Base-by-base conservation (phyloP, 2,329 filamentous ascomycete species). In the Lithohypha guttulata region DNA sequence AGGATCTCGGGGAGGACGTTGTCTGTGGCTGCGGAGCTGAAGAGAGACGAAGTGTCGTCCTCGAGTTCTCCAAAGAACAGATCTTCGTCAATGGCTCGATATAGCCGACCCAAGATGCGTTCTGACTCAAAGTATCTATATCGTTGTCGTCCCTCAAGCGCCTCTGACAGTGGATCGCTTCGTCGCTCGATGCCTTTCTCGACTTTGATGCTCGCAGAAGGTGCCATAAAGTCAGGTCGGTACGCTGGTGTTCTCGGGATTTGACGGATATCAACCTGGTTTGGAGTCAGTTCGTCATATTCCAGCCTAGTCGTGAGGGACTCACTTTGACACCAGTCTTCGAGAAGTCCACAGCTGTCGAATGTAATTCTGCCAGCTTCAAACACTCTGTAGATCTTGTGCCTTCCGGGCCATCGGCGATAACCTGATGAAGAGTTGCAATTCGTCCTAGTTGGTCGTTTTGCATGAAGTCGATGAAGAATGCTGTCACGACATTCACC, bases 391-490 rank as follows among this genome's bases (percentile, higher is more conserved):
- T 13, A 39, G 77, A 59, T 1, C 60, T 46, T 0, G 75, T 79
- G 0, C 81, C 81, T 0, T 49, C 25, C 17, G 59, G 56, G 41
- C 74, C 66, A 52, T 85, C 81, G 0, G 80, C 75, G 11, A 82
- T 52, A 1, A 81, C 68, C 48, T 77, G 67, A 51, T 85, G 81
- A 2, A 69, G 60, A 0, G 59, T 75, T 0, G 79, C 77, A 48
- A 85, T 82, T 30, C 77, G 54, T 0, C 78, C 79, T 2, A 84
- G 58, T 13, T 76, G 67, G 49, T 84, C 77, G 1, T 71, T 74
- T 44, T 70, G 66, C 76, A 84, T 83, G 44, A 84, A 85, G 11
- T 77, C 65, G n/a, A 93, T 68, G 46, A 93, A 91, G 58, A 89
- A 91, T 8, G 81, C 65, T 0, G 76, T 77, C 62, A 93, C 91